Percentiles rank a stretch among this genome's conserved stretches.
Evolutionary conservation across 75 land plant genomes (phyloP).

Genomic region (Cunninghamia lanceolata): DNA sequence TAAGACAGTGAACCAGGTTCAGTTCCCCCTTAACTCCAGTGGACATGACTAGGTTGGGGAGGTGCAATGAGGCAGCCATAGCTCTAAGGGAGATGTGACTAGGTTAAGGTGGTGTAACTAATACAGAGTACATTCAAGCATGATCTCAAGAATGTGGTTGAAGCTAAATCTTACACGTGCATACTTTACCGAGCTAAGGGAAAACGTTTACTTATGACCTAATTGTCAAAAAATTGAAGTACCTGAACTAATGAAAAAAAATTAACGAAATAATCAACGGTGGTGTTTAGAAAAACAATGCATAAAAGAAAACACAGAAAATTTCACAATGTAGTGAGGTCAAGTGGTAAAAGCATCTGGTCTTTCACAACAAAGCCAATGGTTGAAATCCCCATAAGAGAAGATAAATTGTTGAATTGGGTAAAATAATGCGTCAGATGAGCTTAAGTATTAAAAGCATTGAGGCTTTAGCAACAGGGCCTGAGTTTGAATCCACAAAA

Average conservation of each 20-base stretch:
- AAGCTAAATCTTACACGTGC: background rate
- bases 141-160: background rate
- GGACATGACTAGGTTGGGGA: background rate
- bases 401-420: background rate
- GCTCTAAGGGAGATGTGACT: background rate
- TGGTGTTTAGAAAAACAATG: background rate
- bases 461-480: background rate
- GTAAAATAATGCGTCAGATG: background rate
- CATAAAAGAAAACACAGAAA: background rate
- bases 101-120: background rate
- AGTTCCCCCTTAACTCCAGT: background rate
- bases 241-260: background rate
- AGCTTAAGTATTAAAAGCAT: background rate
- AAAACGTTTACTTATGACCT: background rate
- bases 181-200: background rate
- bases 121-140: background rate
- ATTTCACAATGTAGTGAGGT: background rate
- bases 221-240: background rate
- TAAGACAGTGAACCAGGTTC: background rate
- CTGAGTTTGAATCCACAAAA: background rate
- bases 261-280: background rate
- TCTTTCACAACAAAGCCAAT: background rate
- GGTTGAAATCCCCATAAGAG: background rate
- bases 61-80: background rate
- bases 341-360: background rate